These are phyloP conservation scores for Canavalia gladiata DNA, from an alignment of 306 rosid species.

Conservation along the genomic window DNA sequence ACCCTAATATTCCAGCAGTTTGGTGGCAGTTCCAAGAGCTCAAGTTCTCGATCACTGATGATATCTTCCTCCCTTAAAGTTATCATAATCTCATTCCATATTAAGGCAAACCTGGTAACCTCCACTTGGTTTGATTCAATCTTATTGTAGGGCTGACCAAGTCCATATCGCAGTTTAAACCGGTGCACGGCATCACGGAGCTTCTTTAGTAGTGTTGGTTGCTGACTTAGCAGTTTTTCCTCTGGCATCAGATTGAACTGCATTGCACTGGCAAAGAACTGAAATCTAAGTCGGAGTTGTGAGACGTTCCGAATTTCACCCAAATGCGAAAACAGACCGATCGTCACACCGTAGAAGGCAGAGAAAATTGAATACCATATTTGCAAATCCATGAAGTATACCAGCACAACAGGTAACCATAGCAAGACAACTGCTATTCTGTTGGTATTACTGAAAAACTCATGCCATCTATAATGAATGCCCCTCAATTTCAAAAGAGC, in stretches of 20 bases:
- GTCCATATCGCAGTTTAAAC: conserved; percentile 82
- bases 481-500: conserved; percentile 58
- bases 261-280: conserved; percentile 90
- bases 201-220: conserved; percentile 71
- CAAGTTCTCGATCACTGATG: conserved; percentile 78
- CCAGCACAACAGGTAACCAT: conserved; percentile 85
- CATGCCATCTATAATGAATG: conserved; percentile 66
- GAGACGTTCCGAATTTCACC: conserved; percentile 86
- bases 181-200: conserved; percentile 82
- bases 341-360: conserved; percentile 63
- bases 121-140: conserved; percentile 88
- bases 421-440: conserved; percentile 68
- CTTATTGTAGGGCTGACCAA: conserved; percentile 75
- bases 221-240: conserved; percentile 50
- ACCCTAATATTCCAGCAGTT: conserved; percentile 88
- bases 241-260: conserved; percentile 93
- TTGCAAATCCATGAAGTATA: conserved; percentile 95
- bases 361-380: conserved; percentile 91
- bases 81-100: conserved; percentile 92
- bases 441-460: conserved; percentile 77
- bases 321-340: conserved; percentile 90
- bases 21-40: conserved; percentile 85
- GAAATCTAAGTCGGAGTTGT: conserved; percentile 92
- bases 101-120: conserved; percentile 85
- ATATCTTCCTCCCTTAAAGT: conserved; percentile 97